Percentiles rank a stretch among this genome's conserved stretches.
These are phyloP conservation scores for Solanum chacoense DNA, from an alignment of 305 asterid genomes.

Conservation along the genomic window DNA sequence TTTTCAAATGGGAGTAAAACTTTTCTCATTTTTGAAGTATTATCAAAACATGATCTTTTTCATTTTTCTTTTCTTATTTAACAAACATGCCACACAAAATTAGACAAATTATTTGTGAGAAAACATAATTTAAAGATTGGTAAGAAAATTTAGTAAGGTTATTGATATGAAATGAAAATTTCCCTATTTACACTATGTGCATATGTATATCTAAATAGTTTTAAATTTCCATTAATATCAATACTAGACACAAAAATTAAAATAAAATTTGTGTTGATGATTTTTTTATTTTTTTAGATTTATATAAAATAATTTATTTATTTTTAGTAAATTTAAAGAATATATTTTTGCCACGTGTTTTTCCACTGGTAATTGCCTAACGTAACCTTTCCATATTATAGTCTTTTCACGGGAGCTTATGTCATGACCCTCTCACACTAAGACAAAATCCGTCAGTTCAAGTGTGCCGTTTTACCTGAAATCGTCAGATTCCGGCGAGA, in stretches of 20 bases:
- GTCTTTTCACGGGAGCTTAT: neutral
- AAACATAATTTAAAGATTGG: neutral
- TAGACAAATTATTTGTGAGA: neutral
- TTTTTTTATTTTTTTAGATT: neutral
- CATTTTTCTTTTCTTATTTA: neutral
- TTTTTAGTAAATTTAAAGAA: neutral
- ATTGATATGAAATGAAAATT: neutral
- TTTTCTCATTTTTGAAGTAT: neutral
- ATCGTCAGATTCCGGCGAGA: constrained; percentile 13
- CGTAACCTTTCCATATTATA: neutral
- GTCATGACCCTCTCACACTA: neutral
- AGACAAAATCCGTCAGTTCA: neutral
- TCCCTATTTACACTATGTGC: neutral
- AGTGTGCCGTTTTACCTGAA: neutral
- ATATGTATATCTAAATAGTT: neutral
- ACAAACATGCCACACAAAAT: neutral
- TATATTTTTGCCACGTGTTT: neutral
- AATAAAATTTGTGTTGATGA: neutral
- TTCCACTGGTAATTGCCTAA: neutral
- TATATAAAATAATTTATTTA: neutral
- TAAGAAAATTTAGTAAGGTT: neutral
- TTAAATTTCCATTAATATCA: neutral
- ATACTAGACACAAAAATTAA: neutral
- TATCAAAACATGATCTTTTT: neutral
- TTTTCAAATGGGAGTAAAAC: neutral